Percentiles rank a stretch among this genome's conserved stretches.
Evolutionary conservation across 2,329 filamentous ascomycete genomes (phyloP).

Genomic region (Fusarium pseudocircinatum): DNA sequence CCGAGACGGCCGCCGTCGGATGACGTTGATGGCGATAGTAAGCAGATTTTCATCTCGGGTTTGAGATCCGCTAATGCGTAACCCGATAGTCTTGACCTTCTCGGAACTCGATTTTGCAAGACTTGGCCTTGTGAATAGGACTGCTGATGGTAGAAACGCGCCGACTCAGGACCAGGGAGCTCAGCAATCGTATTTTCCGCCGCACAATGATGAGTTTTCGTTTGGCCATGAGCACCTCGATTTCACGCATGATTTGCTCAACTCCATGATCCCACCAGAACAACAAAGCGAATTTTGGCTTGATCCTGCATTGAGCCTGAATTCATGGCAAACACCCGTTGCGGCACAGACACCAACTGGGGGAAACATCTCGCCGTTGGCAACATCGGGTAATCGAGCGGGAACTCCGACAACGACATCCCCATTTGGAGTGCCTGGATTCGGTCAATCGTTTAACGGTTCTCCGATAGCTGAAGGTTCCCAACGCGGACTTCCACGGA

Average conservation of each 20-base stretch:
- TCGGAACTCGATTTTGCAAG: slow-evolving; percentile 32
- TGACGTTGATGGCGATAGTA: slow-evolving; percentile 25
- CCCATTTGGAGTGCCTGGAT: not conserved
- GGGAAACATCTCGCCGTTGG: not conserved
- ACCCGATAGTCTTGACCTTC: slow-evolving; percentile 23
- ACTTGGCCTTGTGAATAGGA: slow-evolving; percentile 1
- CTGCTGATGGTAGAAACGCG: not conserved
- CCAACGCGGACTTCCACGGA: slow-evolving; percentile 10
- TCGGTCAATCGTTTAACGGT: not conserved
- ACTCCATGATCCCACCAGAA: not conserved
- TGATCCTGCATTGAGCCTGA: not conserved
- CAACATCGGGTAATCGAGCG: not conserved
- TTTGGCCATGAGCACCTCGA: not conserved
- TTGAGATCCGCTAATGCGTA: not conserved
- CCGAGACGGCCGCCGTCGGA: not conserved
- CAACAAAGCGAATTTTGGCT: not conserved
- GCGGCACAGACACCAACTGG: not conserved
- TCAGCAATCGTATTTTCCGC: not conserved
- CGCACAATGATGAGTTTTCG: not conserved
- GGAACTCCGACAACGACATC: not conserved
- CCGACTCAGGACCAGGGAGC: not conserved
- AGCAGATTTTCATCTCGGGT: not conserved
- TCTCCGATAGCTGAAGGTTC: not conserved
- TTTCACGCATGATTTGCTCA: not conserved
- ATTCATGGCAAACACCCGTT: not conserved